phyloP scores from a whole-genome alignment of 345 rosid species.

The Eucalyptus microcorys region DNA sequence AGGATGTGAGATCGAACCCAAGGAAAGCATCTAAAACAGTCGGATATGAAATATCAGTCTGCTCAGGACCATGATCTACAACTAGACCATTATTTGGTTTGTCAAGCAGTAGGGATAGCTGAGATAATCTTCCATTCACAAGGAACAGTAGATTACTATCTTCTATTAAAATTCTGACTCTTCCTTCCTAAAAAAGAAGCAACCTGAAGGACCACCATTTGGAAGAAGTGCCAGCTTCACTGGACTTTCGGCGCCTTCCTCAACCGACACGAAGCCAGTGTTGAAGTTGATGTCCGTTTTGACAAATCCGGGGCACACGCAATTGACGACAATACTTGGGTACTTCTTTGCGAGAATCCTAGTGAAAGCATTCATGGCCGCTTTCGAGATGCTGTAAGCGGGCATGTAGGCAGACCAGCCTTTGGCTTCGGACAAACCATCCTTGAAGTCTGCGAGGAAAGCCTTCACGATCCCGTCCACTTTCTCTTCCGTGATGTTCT shows the following conservation, averaged over 20 bases:
- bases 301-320: slow-evolving; percentile 45
- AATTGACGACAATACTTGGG: slow-evolving; percentile 13
- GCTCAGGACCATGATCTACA: neutral
- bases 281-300: slow-evolving; percentile 24
- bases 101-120: neutral
- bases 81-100: neutral
- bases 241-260: slow-evolving; percentile 31
- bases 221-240: slow-evolving; percentile 26
- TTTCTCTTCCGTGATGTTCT: neutral
- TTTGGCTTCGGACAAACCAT: neutral
- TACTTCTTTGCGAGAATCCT: slow-evolving; percentile 28
- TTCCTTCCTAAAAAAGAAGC: slow-evolving; percentile 16
- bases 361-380: slow-evolving; percentile 31
- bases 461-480: neutral
- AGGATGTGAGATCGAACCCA: neutral
- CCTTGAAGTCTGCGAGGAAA: neutral
- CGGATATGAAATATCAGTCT: neutral
- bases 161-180: slow-evolving; percentile 11
- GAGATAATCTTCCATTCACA: neutral
- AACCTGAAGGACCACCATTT: slow-evolving; percentile 28
- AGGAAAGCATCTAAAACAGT: neutral
- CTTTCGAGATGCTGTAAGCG: slow-evolving; percentile 26
- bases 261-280: slow-evolving; percentile 10
- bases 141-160: neutral
- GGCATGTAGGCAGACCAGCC: neutral